phyloP scores from a whole-genome alignment of 306 rosid species.

The Trifolium subterraneum region DNA sequence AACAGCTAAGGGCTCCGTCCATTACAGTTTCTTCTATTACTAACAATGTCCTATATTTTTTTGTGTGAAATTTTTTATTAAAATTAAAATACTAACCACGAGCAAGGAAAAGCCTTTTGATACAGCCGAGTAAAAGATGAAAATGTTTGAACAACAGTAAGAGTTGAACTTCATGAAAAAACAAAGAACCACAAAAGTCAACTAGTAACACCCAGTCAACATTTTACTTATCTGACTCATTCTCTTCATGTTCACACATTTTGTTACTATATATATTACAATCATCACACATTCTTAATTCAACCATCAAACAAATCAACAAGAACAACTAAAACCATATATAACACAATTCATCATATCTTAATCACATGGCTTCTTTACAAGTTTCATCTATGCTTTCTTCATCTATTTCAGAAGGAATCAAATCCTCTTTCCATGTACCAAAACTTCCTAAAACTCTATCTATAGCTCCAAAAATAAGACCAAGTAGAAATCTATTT shows the following conservation, averaged over 20 bases:
- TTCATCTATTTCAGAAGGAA: conserved; percentile 41
- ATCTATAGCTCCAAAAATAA: conserved; percentile 31
- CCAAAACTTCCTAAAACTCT: conserved; percentile 51
- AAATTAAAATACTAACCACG: no score
- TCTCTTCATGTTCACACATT: not conserved
- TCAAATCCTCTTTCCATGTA: conserved; percentile 50
- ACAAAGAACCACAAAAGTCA: no score
- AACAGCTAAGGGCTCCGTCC: no score
- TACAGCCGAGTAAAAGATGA: no score
- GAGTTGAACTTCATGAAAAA: no score
- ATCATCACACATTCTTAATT: not conserved
- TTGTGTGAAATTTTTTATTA: no score
- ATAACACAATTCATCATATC: not conserved
- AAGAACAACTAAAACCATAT: not conserved
- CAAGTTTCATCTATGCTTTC: conserved; percentile 49
- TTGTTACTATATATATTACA: conserved; percentile 29
- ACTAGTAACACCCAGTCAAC: no score
- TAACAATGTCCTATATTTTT: no score
- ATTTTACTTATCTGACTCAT: no score
- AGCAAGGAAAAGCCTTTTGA: no score
- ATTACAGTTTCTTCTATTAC: no score
- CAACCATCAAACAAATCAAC: conserved; percentile 5
- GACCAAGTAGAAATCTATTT: conserved; percentile 45
- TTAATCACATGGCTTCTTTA: conserved; percentile 73
- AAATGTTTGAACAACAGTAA: no score